Percentiles rank a stretch among this genome's conserved stretches.
phyloP scores from a whole-genome alignment of 2,329 filamentous ascomycete species.

The Neopestalotiopsis sp. region DNA sequence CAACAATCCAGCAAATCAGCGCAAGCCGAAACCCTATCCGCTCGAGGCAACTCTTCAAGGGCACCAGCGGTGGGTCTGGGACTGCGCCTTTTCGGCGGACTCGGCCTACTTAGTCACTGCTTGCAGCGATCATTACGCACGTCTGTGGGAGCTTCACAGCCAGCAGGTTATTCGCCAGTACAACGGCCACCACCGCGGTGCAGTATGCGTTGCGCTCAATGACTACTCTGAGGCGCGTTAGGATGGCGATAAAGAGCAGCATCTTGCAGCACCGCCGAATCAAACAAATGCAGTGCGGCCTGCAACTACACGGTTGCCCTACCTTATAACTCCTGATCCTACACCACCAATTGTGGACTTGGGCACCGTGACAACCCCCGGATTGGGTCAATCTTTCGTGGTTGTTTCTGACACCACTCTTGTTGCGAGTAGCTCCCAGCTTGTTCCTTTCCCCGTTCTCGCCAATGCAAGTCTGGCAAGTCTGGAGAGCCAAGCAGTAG shows the following conservation, averaged over 20 bases:
- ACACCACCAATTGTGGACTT: not conserved
- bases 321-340: not conserved
- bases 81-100: conserved; percentile 93
- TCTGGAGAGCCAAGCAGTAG: conserved; percentile 17
- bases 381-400: too few species aligned
- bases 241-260: conserved; percentile 13
- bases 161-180: conserved; percentile 94
- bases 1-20: conserved; percentile 21
- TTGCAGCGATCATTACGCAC: conserved; percentile 90
- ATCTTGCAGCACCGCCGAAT: not conserved
- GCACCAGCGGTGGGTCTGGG: conserved; percentile 97
- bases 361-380: too few species aligned
- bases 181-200: conserved; percentile 90
- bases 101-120: conserved; percentile 92
- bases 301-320: not conserved
- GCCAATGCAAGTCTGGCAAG: conserved; percentile 12
- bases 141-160: conserved; percentile 85
- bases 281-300: not conserved
- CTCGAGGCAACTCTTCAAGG: conserved; percentile 87
- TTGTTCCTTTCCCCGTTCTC: not conserved
- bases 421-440: too few species aligned
- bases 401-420: not conserved
- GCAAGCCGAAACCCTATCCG: conserved; percentile 65
- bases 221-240: conserved; percentile 71
- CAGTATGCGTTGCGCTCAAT: conserved; percentile 91